Base-by-base conservation (phyloP, 1,284 basidiomycete genomes). In the Cutaneotrichosporon curvatum region DNA sequence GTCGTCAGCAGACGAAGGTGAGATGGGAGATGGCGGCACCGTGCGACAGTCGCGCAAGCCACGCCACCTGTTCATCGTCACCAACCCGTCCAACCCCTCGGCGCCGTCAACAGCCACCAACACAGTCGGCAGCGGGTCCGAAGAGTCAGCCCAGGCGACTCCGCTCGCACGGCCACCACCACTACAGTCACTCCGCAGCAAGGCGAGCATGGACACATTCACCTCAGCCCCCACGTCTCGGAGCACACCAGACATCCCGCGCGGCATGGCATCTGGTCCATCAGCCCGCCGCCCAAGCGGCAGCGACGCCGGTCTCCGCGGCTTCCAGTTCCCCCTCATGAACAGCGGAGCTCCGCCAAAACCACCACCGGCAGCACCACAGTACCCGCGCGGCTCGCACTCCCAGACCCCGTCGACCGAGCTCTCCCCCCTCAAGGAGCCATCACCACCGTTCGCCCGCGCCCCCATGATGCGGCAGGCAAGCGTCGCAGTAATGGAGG, bases 401-500 rank as follows among this genome's bases (percentile, higher is more conserved):
- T 28, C 25, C 12, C 7, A 7, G 8, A 28, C 25, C 25, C 12
- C 25, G 25, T 28, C 25, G 12, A 12, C 25, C 25, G 25, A 28
- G 25, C 25, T 28, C 25, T 28, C 25, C 7, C 45, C 48, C 4
- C 48, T 54, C 14, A 45, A 42, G 4, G 31, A 36, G 16, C 48
- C 52, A 5, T 34, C 35, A 5, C 43, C 52, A n/a, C 52, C 52
- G 10, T 54, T 54, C 19, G 52, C 52, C 18, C 51, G 63, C 37
- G 62, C 63, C 18, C 53, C 60, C 1, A 68, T 70, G 65, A 70
- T 70, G 65, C 61, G 67, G 10, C 65, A 68, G 49, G 67, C 68
- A 4, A 63, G 60, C 3, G 67, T 66, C 11, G 65, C 70, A 2
- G 66, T 72, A 16, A 70, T 71, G 69, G 70, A 71, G 42, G 65